Base-by-base conservation (phyloP, 1,284 basidiomycete genomes). In the Xanthoconium separans region DNA sequence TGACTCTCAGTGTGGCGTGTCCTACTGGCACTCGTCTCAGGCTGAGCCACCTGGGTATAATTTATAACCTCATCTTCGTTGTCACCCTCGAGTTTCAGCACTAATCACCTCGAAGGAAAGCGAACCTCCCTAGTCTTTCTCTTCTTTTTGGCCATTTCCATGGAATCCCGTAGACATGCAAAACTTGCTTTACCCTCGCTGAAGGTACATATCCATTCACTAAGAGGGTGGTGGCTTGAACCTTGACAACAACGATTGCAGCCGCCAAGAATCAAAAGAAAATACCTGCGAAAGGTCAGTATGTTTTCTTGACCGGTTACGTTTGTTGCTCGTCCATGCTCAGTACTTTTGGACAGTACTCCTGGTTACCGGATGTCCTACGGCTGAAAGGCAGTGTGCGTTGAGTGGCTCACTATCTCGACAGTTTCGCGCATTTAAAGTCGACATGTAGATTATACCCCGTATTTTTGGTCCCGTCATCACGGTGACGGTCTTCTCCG, bases 321-420 rank as follows among this genome's bases (percentile, higher is more conserved):
- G 24, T 44, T 33, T 37, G 22, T 45, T 24, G 34, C 33, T 43
- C 15, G n/a, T 42, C 13, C 18, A 33, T 22, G 16, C 34, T 53
- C 29, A 43, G 50, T 48, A 8, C 33, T 9, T 39, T 27, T 49
- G 12, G 24, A 47, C 67, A 93, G 87, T 93, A 93, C 66, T 91
- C 91, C 34, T 95, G 93, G 90, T 74, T 95, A 22, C 89, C 89
- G 11, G 93, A 95, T 70, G 89, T 94, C 29, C 77, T 94, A 44
- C 83, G 91, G 29, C 59, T 93, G 60, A 85, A 89, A 78, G 83
- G 86, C 61, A 90, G 85, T 61, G 87, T 91, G 65, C 58, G 56
- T 57, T 15, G 12, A 56, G 8, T 47, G 31, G 27, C 36, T 18
- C 54, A 53, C n/a, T 36, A 16, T 18, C 36, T 9, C 44, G 44